Conservation (phyloP, 257 asterid genomes). For the Capsicum pubescens region DNA sequence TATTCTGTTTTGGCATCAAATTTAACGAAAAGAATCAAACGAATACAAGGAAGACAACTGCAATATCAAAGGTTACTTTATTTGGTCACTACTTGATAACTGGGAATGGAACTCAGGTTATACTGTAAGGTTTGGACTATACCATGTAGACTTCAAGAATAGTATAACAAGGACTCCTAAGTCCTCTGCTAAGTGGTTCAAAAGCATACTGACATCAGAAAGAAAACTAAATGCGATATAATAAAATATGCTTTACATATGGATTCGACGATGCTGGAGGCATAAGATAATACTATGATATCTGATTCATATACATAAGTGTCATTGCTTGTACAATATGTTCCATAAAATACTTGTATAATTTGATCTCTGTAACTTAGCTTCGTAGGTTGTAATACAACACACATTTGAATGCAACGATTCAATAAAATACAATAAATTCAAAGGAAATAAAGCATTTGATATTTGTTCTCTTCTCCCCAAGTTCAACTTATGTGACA, state of each 20-base stretch:
- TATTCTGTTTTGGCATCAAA: not conserved
- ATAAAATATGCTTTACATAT: not conserved
- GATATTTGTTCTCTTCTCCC: not conserved
- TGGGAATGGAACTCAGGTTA: slow-evolving; percentile 99
- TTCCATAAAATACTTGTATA: not conserved
- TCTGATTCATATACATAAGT: not conserved
- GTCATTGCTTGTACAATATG: not conserved
- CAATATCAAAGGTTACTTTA: slow-evolving; percentile 71
- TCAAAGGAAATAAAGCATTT: not conserved
- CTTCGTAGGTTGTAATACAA: not conserved
- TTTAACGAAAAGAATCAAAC: not conserved
- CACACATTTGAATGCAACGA: not conserved
- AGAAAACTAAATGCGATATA: not conserved
- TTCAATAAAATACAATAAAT: too few relatives aligned
- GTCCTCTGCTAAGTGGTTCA: slow-evolving; percentile 79
- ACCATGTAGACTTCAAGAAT: slow-evolving; percentile 78
- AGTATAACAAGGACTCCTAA: slow-evolving; percentile 84
- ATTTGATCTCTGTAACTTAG: not conserved
- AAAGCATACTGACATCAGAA: slow-evolving; percentile 48
- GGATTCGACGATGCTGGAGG: not conserved
- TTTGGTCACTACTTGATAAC: slow-evolving; percentile 91
- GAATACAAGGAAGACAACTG: slow-evolving; percentile 72
- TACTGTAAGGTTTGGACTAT: slow-evolving; percentile 77
- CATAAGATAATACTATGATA: not conserved
- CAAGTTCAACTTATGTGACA: not conserved